Evolutionary conservation across 78 protist species (phyloP).

Genomic region (Dictyostelium intermedium): DNA sequence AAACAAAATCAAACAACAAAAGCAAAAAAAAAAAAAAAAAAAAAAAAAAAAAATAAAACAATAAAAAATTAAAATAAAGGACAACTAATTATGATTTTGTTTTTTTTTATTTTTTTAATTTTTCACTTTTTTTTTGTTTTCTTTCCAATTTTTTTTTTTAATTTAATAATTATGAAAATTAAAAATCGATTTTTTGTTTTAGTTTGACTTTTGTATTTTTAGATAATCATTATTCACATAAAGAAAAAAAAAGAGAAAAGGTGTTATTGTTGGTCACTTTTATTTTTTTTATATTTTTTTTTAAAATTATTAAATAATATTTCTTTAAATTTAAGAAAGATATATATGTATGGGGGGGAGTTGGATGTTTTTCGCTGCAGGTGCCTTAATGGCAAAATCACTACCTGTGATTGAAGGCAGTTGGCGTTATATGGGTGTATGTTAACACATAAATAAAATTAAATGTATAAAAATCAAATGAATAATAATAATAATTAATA

Average conservation of each 20-base stretch:
- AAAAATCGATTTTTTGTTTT: neutral
- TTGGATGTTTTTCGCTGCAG: constrained; percentile 41
- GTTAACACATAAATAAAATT: neutral
- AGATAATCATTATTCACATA: neutral
- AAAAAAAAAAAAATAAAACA: too few species aligned
- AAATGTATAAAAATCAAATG: neutral
- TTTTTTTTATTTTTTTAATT: neutral
- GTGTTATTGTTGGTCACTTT: neutral
- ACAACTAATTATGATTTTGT: too few species aligned
- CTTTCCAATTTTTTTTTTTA: neutral
- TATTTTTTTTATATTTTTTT: neutral
- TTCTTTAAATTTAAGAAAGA: neutral
- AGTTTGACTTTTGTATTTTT: neutral
- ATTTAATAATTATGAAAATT: neutral
- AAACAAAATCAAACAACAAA: neutral
- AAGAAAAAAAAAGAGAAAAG: neutral
- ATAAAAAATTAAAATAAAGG: neutral
- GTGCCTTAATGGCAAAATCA: constrained; percentile 23
- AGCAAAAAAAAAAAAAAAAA: neutral
- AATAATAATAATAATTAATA: neutral
- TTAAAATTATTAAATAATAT: neutral
- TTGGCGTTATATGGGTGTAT: constrained; percentile 73
- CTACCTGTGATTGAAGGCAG: constrained; percentile 38
- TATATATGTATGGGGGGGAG: neutral
- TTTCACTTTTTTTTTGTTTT: neutral